These are phyloP conservation scores for Gymnopilus dilepis DNA, from an alignment of 768 basidiomycete species.

Conservation along the genomic window DNA sequence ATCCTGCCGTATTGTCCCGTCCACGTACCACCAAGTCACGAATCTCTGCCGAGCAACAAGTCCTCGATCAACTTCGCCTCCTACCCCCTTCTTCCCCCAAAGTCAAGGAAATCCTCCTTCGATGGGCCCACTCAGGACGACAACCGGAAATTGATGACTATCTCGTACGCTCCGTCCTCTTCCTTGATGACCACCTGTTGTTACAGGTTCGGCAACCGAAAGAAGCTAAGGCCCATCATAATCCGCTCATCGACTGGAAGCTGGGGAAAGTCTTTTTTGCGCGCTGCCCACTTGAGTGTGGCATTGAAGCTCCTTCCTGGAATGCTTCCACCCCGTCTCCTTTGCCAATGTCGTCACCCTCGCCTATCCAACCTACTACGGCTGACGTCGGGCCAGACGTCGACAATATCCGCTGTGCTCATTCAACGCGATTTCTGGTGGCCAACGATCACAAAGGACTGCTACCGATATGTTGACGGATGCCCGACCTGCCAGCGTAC, in stretches of 20 bases:
- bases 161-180: constrained; percentile 3
- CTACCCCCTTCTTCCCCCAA: not conserved
- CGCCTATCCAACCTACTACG: too few relatives aligned
- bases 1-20: not conserved
- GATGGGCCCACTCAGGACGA: not conserved
- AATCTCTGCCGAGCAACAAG: not conserved
- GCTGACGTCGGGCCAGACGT: too few relatives aligned
- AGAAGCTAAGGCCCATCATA: constrained; percentile 20
- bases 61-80: not conserved
- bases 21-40: not conserved
- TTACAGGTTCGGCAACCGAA: not conserved
- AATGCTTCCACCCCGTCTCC: too few relatives aligned
- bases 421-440: constrained; percentile 10
- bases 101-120: not conserved
- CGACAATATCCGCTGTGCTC: not conserved
- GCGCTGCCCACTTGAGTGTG: constrained; percentile 22
- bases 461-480: constrained; percentile 25
- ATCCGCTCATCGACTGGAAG: constrained; percentile 31
- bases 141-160: not conserved
- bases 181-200: not conserved
- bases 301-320: not conserved
- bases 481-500: constrained; percentile 39
- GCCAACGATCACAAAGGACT: constrained; percentile 9
- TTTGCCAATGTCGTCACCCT: too few relatives aligned
- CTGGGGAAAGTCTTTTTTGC: constrained; percentile 24